Conservation (phyloP, 2,329 filamentous ascomycete species). For the Fusarium sp. region DNA sequence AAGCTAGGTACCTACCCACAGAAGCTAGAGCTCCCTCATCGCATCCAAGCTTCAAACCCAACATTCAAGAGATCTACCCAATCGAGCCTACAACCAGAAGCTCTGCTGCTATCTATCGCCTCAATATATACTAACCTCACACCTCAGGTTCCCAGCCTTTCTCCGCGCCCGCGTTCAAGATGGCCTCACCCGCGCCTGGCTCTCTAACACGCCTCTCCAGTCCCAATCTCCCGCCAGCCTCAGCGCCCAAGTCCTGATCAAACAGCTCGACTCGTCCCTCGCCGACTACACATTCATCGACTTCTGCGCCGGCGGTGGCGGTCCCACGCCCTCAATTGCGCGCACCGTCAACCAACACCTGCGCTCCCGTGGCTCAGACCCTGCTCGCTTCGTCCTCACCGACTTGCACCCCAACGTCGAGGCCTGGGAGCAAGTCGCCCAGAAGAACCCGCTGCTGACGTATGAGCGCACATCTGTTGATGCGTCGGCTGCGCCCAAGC, state of each 20-base stretch:
- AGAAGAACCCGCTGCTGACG: conserved; percentile 64
- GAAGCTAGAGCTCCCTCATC: conserved; percentile 2
- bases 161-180: conserved; percentile 73
- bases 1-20: conserved; percentile 12
- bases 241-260: conserved; percentile 67
- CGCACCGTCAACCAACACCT: conserved; percentile 64
- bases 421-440: conserved; percentile 66
- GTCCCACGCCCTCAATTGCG: conserved; percentile 74
- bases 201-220: conserved; percentile 68
- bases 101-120: not conserved
- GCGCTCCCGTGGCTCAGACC: conserved; percentile 34
- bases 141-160: conserved; percentile 70
- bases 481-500: conserved; percentile 68
- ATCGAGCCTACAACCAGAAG: not conserved
- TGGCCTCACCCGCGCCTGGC: conserved; percentile 73
- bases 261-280: conserved; percentile 59
- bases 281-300: conserved; percentile 74
- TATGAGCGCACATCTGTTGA: conserved; percentile 73
- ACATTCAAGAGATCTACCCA: not conserved
- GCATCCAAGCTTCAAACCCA: conserved; percentile 2
- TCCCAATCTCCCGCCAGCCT: conserved; percentile 66
- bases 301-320: conserved; percentile 80
- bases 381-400: conserved; percentile 70
- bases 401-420: conserved; percentile 73
- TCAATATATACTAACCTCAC: conserved; percentile 5